Evolutionary conservation across 805 yeast species (phyloP), one percentile per base, ranked within the genome.

Genomic region (Candida silvatica): DNA sequence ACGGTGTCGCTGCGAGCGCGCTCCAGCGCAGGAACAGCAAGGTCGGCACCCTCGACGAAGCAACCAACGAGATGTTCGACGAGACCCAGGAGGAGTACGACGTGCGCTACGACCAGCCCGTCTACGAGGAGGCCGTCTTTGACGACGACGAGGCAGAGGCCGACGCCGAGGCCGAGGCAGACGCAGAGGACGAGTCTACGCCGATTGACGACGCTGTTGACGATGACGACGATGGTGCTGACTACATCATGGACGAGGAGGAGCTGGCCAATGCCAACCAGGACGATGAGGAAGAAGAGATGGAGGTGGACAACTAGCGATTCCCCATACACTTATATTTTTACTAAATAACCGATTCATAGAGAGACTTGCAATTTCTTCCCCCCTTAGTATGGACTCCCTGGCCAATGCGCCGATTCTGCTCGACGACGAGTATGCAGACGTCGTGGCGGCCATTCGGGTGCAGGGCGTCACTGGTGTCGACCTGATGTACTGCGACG

Each of bases 61-160:
- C 43, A 23, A 38, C 41, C 7, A 47, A 46, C 23, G 42, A 51
- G 27, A 15, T 8, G 25, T 38, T 53, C 26, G 54, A 54, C 31
- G 59, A 50, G 29, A 47, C 54, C 8, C 60, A 44, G 40, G 58
- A 52, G 35, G 66, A 61, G 42, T 60, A 59, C 36, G 66, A 60
- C 41, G 47, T 60, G 31, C 31, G 16, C 29, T 39, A 7, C 2
- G 45, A 41, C 8, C 23, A 17, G n/a, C 19, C 51, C 47, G 27
- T 44, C 6, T 56, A 55, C 34, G 59, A 55, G 34, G 62, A 59
- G 32, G 62, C 53, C 1, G 54, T 61, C 39, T 66, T 61, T 32
- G 69, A 64, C 20, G 63, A 58, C 31, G 62, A 51, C 3, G 56
- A 46, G 19, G 67, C 62, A 20, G 61, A 61, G 27, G 59, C 60